Conservation (phyloP, 495 filamentous ascomycete genomes). For the Penicillium diatomitis region DNA sequence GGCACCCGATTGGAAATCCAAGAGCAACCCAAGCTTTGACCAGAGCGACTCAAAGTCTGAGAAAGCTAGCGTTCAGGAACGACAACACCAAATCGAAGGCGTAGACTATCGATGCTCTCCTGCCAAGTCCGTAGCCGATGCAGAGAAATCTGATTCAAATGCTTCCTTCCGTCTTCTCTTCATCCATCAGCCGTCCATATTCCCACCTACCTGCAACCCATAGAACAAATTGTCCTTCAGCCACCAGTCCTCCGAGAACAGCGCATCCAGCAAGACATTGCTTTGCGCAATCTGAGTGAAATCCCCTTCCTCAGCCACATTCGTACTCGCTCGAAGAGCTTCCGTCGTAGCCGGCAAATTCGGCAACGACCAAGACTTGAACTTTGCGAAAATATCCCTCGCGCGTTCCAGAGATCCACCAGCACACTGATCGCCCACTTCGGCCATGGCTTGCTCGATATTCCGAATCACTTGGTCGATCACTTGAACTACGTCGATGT, state of each 20-base stretch:
- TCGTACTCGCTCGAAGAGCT: neutral
- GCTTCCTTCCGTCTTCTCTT: no score
- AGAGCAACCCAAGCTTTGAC: neutral
- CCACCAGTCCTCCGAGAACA: constrained; percentile 3
- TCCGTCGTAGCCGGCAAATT: neutral
- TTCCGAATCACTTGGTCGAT: constrained; percentile 13
- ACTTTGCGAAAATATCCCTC: neutral
- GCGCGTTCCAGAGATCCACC: neutral
- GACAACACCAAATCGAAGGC: no score
- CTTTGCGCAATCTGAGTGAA: neutral
- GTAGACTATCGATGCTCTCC: no score
- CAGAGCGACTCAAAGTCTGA: neutral
- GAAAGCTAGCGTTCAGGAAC: no score
- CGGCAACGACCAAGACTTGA: neutral
- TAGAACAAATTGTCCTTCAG: neutral
- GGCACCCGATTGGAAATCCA: neutral
- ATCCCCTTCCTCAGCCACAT: neutral
- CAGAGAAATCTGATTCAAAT: no score
- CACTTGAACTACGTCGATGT: constrained; percentile 5
- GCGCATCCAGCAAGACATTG: neutral
- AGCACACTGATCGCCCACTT: neutral
- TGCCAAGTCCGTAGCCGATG: no score
- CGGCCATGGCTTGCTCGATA: neutral
- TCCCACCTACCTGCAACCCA: neutral
- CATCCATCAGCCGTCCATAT: no score